A percentile compares a stretch with the other conserved stretches of the same genome.
These are phyloP conservation scores for Incumbomyces delicatus DNA, from an alignment of 2,329 filamentous ascomycete genomes.

Conservation along the genomic window DNA sequence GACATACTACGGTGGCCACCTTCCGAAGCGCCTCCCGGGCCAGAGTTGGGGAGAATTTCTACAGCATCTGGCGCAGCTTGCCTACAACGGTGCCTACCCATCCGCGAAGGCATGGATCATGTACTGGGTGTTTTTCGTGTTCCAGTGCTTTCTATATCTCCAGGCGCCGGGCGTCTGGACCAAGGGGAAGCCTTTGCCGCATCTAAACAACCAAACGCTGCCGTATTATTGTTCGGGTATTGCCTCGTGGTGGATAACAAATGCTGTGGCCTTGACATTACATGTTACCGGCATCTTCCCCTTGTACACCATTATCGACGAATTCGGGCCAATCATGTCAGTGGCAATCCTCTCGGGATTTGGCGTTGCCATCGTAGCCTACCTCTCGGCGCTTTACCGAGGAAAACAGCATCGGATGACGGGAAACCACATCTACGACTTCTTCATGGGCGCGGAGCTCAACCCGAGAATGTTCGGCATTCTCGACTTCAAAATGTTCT, in stretches of 20 bases:
- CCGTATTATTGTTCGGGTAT: conserved; percentile 91
- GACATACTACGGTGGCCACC: conserved; percentile 77
- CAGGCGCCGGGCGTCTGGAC: conserved; percentile 77
- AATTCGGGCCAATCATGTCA: conserved; percentile 86
- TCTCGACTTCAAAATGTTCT: conserved; percentile 91
- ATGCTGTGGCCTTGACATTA: conserved; percentile 57
- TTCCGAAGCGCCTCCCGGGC: conserved; percentile 57
- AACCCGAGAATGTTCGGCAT: conserved; percentile 78
- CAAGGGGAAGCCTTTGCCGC: conserved; percentile 77
- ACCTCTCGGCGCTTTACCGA: conserved; percentile 70
- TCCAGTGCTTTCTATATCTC: conserved; percentile 75
- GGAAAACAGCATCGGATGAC: conserved; percentile 90
- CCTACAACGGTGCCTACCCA: conserved; percentile 78
- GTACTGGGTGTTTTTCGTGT: conserved; percentile 88
- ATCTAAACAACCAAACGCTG: conserved; percentile 74
- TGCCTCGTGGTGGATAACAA: conserved; percentile 77
- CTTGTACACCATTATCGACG: conserved; percentile 83
- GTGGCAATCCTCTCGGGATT: conserved; percentile 90
- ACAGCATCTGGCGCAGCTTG: conserved; percentile 58
- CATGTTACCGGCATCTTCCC: conserved; percentile 80
- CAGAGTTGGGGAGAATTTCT: conserved; percentile 64
- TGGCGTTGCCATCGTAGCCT: conserved; percentile 71
- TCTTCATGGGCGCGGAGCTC: conserved; percentile 82
- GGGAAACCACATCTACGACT: conserved; percentile 69
- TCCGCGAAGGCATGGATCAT: conserved; percentile 74